Evolutionary conservation across 495 filamentous ascomycete species (phyloP), one percentile per base, ranked within the genome.

Genomic region (Aspergillus biplanus): DNA sequence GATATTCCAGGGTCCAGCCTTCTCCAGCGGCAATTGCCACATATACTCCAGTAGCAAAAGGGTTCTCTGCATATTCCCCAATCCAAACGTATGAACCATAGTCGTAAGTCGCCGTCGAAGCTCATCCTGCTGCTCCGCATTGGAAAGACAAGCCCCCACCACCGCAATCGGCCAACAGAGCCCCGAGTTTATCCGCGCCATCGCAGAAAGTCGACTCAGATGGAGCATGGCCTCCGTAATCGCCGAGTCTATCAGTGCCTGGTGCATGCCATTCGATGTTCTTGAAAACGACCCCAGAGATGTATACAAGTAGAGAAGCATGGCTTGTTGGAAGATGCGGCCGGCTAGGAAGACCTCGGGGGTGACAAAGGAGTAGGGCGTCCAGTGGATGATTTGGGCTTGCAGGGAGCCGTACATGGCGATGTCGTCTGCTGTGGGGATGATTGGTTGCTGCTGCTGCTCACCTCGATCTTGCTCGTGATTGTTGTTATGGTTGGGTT

Each of bases 341-440:
- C 75, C 75, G 4, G 73, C 75, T 3, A 75, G 56, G 42, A 71
- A 72, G 6, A 77, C 75, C 58, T 77, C 75, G 8, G 67, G 65
- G 7, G 59, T 63, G 21, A 76, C 75, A n/a, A 55, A 69, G 13
- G 70, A 48, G 56, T 71, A 76, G 0, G 75, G 75, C 6, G 68
- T 59, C 75, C 75, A 77, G 46, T 69, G 75, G 9, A 76, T 35
- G 13, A 77, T 69, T 35, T 77, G 73, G 7, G 69, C 66, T 59
- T 77, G 75, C 15, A 77, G 65, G 0, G 75, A 77, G n/a, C 72
- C 75, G 47, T 71, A 76, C 73, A 76, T 75, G n/a, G 72, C 75
- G 27, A 77, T 69, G 7, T 76, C 73, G 54, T 77, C 75, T 9
- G 75, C 75, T 4, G 70, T 74, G 4, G 75, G 72, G 33, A 72